Conservation (phyloP, 768 basidiomycete species). For the Amanita polypyramis region DNA sequence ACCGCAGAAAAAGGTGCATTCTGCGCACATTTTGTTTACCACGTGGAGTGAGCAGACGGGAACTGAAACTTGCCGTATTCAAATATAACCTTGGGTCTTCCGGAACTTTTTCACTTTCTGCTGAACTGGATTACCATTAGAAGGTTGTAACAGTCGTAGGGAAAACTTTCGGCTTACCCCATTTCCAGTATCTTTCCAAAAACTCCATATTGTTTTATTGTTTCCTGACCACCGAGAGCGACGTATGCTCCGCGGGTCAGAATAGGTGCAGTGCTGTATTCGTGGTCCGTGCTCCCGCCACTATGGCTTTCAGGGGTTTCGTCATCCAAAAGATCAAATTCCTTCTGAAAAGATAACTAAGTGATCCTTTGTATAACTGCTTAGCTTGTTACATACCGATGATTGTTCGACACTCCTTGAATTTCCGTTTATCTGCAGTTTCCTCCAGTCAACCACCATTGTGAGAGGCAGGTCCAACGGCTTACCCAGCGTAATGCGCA, state of each 20-base stretch:
- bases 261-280: conserved; percentile 32
- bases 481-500: too few species aligned
- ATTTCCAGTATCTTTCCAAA: conserved; percentile 38
- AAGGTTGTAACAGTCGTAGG: not conserved
- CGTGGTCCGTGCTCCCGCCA: not conserved
- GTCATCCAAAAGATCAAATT: not conserved
- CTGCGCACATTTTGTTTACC: conserved; percentile 20
- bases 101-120: conserved; percentile 21
- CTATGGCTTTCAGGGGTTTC: not conserved
- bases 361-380: too few species aligned
- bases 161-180: conserved; percentile 19
- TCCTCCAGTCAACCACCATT: too few species aligned
- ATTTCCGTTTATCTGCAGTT: too few species aligned
- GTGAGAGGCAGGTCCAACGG: too few species aligned
- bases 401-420: too few species aligned
- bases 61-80: conserved; percentile 42
- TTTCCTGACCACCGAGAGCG: conserved; percentile 20
- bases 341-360: too few species aligned
- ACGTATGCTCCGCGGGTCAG: conserved; percentile 41
- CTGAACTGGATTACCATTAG: conserved; percentile 18
- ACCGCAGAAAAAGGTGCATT: conserved; percentile 67
- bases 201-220: conserved; percentile 48
- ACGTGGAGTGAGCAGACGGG: not conserved
- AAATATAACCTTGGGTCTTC: conserved; percentile 49
- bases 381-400: too few species aligned